A percentile compares a stretch with the other conserved stretches of the same genome.
phyloP scores from a whole-genome alignment of 192 early-diverging fungal species.

The Coemansia sp. region DNA sequence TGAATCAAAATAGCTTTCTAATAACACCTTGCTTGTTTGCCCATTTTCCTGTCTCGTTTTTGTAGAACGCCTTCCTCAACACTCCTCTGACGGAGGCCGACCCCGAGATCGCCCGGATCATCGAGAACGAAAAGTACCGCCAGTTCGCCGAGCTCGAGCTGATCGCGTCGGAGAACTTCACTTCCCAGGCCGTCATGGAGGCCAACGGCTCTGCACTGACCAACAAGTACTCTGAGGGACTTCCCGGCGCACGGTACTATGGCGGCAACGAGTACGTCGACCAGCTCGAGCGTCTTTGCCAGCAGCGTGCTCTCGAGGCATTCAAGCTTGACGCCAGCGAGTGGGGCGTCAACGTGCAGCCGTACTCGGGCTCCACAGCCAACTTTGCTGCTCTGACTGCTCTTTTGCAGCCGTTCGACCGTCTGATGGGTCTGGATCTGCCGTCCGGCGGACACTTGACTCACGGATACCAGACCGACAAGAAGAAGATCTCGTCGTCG shows the following conservation, averaged over 20 bases:
- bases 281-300: conserved; percentile 93
- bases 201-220: conserved; percentile 98
- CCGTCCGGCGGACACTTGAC: conserved; percentile 99
- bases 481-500: conserved; percentile 99
- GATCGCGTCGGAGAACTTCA: conserved; percentile 99
- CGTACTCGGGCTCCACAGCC: conserved; percentile 98
- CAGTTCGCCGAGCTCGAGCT: conserved; percentile 98
- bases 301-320: conserved; percentile 89
- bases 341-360: conserved; percentile 99
- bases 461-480: conserved; percentile 99
- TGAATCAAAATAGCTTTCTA: too few species aligned
- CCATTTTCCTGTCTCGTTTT: too few species aligned
- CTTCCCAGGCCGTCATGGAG: conserved; percentile 99
- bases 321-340: conserved; percentile 84
- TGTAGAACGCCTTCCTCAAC: conserved; percentile 81
- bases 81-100: conserved; percentile 88
- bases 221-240: conserved; percentile 99
- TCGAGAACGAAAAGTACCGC: conserved; percentile 97
- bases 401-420: conserved; percentile 93
- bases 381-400: conserved; percentile 98
- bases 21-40: too few species aligned
- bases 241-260: conserved; percentile 98
- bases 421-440: conserved; percentile 99
- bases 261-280: conserved; percentile 99
- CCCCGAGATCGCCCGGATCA: conserved; percentile 86